Evolutionary conservation across 352 stramenopile genomes (phyloP), one percentile per base, ranked within the genome.

Genomic region (Phytopythium mirpurense): DNA sequence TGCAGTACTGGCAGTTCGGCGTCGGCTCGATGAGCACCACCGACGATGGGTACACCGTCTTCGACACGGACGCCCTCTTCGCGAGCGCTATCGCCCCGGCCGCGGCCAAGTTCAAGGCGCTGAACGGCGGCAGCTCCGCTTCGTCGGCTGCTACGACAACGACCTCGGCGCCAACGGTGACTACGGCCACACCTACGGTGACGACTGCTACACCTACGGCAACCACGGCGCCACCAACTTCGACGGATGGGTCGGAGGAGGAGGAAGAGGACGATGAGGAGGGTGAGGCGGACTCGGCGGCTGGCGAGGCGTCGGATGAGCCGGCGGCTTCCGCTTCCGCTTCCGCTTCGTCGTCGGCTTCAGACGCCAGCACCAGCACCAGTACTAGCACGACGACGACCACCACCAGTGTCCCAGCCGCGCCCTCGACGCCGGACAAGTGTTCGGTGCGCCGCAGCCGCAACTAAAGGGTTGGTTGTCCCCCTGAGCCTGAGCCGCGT

Each of bases 1-100:
- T 71, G 63, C 63, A 71, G 51, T 71, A 71, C 59, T 71, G 63
- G 63, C 63, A 71, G 53, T 71, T 71, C 35, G 63, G 63, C 38
- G 49, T 71, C 23, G 60, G 60, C 36, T 71, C 63, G 11, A 55
- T 71, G 10, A 59, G 45, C 46, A 53, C 59, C 47, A 65, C 59
- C n/a, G 48, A 65, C 35, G 59, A 65, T 16, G 59, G 59, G 15
- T 61, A 61, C 59, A 65, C 59, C n/a, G 61, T 65, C 53, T 65
- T 56, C 48, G 59, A 65, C 37, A 57, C 50, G 26, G 59, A 65
- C 36, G 34, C 11, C 21, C 43, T 65, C 26, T 65, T 65, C 53
- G 49, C 59, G 41, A 58, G 53, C 4, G 59, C 59, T 26, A 65
- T 65, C 21, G 46, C 59, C 15, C 59, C 53, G 8, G 59, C 42